Evolutionary conservation across 371 early-diverging fungal genomes (phyloP), one percentile per base, ranked within the genome.

Genomic region (Mucor sp.): DNA sequence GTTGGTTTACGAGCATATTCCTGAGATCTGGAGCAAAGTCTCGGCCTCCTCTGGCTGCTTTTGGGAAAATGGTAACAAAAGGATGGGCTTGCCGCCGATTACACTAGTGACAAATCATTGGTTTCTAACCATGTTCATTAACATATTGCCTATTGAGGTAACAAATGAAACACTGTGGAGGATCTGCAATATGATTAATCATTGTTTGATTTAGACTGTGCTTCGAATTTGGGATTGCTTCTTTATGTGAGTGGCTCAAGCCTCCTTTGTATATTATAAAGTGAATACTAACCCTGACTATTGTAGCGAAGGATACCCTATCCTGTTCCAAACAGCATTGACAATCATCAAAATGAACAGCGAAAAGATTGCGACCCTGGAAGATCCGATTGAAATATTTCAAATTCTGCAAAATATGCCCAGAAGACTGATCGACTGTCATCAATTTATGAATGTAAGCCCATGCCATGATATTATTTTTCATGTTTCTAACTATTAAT

Each of bases 171-270:
- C 48, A 48, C 23, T 48, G n/a, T 48, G 21, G 47, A 55, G 28
- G 14, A 25, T 11, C 15, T 55, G 15, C 7, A 25, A 14, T 28
- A 14, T 55, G 14, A 28, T 55, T 28, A 25, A 25, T 55, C 25
- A 4, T 28, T 55, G 6, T 55, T 55, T 15, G 28, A 55, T 55
- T 55, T 55, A 63, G 84, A 89, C 92, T 12, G 89, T 89, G 23
- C 80, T 93, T 1, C 83, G 94, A 14, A 87, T 93, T 6, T 94
- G 95, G 94, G 95, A 94, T 85, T 85, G 86, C 48, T 90, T 94
- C 64, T 89, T 90, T 67, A 88, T 89, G 87, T 84, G 81, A 80
- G 85, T 70, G 1, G 4, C 17, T n/a, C 15, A 39, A 23, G 27
- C 6, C 30, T 32, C 8, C n/a, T n/a, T n/a, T n/a, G n/a, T n/a